Evolutionary conservation across 768 basidiomycete species (phyloP).

Genomic region (Russula earlei): DNA sequence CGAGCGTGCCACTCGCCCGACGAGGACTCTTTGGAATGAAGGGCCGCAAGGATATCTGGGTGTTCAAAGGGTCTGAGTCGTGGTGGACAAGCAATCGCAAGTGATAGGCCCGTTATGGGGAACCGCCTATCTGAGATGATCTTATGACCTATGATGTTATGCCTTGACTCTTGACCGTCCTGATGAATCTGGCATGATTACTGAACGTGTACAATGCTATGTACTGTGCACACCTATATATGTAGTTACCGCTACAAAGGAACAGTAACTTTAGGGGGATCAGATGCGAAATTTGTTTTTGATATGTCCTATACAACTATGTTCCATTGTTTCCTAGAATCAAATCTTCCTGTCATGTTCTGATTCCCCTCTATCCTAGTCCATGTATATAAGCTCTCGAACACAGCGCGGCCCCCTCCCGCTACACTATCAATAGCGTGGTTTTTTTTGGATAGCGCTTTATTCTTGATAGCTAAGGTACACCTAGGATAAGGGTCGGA

Average conservation of each 20-base stretch:
- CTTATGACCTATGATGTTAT: conserved; percentile 10
- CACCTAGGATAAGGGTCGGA: no score
- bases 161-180: background rate
- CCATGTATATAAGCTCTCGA: no score
- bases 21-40: conserved; percentile 31
- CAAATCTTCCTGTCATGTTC: no score
- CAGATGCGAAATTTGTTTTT: no score
- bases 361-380: no score
- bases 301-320: background rate
- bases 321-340: no score
- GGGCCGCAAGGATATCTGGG: conserved; percentile 48
- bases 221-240: background rate
- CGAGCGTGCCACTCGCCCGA: conserved; percentile 51
- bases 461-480: no score
- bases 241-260: background rate
- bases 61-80: conserved; percentile 42
- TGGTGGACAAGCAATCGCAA: conserved; percentile 10
- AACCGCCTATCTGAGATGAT: background rate
- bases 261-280: background rate
- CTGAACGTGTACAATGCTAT: background rate
- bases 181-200: background rate
- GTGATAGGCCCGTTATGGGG: background rate
- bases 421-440: no score
- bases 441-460: no score
- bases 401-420: no score